Conservation (phyloP, 371 early-diverging fungal species). For the Thermomucor indicae-seudaticae region DNA sequence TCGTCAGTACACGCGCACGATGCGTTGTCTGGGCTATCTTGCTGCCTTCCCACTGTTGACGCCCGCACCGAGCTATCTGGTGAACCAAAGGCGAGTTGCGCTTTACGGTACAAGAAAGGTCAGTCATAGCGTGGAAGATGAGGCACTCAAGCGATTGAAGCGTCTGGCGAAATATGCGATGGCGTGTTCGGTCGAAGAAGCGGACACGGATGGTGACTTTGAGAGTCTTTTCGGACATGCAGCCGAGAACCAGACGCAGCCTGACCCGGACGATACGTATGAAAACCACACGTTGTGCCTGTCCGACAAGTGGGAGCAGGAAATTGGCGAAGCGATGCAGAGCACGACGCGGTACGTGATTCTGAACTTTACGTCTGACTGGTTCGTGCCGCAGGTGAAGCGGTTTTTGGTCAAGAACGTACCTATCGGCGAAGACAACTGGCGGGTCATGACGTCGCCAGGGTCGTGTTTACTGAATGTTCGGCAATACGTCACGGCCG, state of each 20-base stretch:
- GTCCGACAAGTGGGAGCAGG: constrained; percentile 26
- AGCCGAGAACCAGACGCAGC: constrained; percentile 49
- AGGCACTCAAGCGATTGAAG: constrained; percentile 22
- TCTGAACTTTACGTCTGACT: constrained; percentile 49
- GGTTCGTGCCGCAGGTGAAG: constrained; percentile 58
- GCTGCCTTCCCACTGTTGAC: constrained; percentile 48
- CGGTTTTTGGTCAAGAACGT: constrained; percentile 72
- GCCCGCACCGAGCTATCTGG: constrained; percentile 38
- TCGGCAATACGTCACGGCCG: constrained; percentile 61
- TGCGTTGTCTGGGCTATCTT: constrained; percentile 49
- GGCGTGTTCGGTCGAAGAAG: constrained; percentile 14
- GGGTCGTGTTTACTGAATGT: constrained; percentile 73
- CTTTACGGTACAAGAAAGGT: constrained; percentile 29
- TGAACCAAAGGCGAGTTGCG: constrained; percentile 57
- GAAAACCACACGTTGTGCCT: constrained; percentile 30
- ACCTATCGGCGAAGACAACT: constrained; percentile 76
- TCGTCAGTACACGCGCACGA: constrained; percentile 33
- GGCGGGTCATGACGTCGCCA: constrained; percentile 77
- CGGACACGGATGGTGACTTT: constrained; percentile 2
- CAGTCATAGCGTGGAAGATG: constrained; percentile 17
- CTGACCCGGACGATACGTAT: constrained; percentile 35
- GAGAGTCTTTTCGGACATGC: constrained; percentile 26
- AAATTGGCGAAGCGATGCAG: constrained; percentile 26
- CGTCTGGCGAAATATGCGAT: constrained; percentile 23
- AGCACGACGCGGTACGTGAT: constrained; percentile 47